Evolutionary conservation across 2,329 filamentous ascomycete genomes (phyloP), one percentile per base, ranked within the genome.

Genomic region (Fusarium graminum): DNA sequence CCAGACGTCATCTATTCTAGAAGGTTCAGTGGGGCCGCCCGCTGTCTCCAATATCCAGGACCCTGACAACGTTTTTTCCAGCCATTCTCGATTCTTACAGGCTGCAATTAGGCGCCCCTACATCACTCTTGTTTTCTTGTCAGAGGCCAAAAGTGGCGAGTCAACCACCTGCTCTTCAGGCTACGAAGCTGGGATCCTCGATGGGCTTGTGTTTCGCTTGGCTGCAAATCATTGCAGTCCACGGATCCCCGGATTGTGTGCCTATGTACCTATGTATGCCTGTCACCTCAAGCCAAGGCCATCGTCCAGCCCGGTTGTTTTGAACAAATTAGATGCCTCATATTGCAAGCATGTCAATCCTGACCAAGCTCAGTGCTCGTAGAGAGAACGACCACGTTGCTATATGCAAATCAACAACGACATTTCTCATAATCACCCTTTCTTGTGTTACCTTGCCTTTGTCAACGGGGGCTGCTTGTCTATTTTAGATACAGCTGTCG

Each of bases 21-120:
- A 81, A 81, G 77, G 70, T 81, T 81, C 79, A 77, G 78, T 81
- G 79, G 79, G 76, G 71, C 74, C 39, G 44, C 16, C 34, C 34
- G 34, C 8, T 36, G 34, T n/a, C 34, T 36, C 34, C 34, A 36
- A 5, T 32, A 10, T 42, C 25, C 36, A 51, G 53, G 61, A 52
- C 64, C 65, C 58, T 59, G 49, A 55, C 41, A 51, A 51, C 39
- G 14, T 28, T 40, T 57, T 43, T 44, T 26, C 40, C 58, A 63
- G 59, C 59, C 59, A 63, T 62, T 44, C 50, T 51, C 52, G 28
- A 56, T 46, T 63, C 60, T 36, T 46, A 63, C 49, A 49, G 45
- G 58, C 28, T 25, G 30, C n/a, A 32, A 17, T 43, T 59, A 59
- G 59, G 59, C 42, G 61, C 59, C 42, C 53, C 49, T 40, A 47